Percentiles rank a stretch among this genome's conserved stretches.
phyloP scores from a whole-genome alignment of 2,329 filamentous ascomycete species.

The Chalaropsis thielavioides region DNA sequence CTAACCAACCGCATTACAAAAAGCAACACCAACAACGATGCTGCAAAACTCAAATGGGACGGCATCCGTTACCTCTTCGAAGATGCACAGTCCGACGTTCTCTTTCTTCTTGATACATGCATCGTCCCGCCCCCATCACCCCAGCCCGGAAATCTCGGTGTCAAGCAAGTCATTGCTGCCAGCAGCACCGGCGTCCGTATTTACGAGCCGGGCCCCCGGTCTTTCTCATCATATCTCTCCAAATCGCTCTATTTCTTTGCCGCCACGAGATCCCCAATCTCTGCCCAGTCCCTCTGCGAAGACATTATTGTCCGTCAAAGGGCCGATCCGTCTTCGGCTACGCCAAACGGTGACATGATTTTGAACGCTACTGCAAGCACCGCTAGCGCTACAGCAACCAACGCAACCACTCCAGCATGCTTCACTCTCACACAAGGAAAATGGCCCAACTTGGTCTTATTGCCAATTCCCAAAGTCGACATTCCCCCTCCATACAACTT shows the following conservation, averaged over 20 bases:
- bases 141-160: conserved; percentile 35
- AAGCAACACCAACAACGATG: conserved; percentile 43
- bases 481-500: conserved; percentile 6
- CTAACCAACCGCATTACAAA: conserved; percentile 14
- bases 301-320: conserved; percentile 36
- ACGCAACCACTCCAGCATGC: conserved; percentile 31
- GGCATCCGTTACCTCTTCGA: conserved; percentile 48
- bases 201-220: conserved; percentile 32
- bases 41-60: conserved; percentile 49
- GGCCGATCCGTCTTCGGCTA: conserved; percentile 29
- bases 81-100: conserved; percentile 47
- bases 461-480: conserved; percentile 2
- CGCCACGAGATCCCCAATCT: conserved; percentile 36
- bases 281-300: conserved; percentile 40
- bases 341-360: conserved; percentile 30
- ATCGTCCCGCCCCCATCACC: conserved; percentile 36
- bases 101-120: conserved; percentile 49
- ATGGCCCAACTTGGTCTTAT: conserved; percentile 25
- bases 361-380: conserved; percentile 14
- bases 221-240: conserved; percentile 43
- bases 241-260: conserved; percentile 42
- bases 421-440: conserved; percentile 43
- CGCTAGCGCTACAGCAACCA: conserved; percentile 22
- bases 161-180: conserved; percentile 50
- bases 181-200: conserved; percentile 32